Conservation (phyloP, 345 rosid genomes). For the Ceriops decandra region DNA sequence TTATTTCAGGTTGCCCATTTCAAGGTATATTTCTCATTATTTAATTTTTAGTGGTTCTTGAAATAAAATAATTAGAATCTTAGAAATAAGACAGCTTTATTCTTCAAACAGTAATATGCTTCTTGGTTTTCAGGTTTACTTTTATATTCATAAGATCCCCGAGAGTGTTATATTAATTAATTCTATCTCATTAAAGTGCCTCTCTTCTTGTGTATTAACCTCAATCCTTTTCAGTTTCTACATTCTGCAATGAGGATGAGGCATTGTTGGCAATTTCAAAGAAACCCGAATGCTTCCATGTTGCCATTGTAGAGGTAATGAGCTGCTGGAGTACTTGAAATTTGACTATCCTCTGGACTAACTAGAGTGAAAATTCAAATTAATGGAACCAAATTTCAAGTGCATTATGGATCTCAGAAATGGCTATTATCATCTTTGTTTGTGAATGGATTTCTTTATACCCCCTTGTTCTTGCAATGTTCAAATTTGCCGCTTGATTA, state of each 20-base stretch:
- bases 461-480: too few species aligned
- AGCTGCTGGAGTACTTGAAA: background rate
- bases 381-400: background rate
- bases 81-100: background rate
- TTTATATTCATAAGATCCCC: constrained; percentile 14
- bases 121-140: constrained; percentile 1
- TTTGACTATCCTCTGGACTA: too few species aligned
- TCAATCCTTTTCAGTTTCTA: constrained; percentile 48
- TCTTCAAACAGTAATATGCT: background rate
- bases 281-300: constrained; percentile 68
- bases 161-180: constrained; percentile 17
- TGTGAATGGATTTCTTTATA: too few species aligned
- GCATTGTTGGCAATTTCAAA: constrained; percentile 60
- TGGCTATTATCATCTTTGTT: too few species aligned
- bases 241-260: constrained; percentile 65
- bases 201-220: background rate
- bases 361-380: background rate
- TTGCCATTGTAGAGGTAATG: constrained; percentile 82
- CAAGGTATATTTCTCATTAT: background rate
- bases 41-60: background rate
- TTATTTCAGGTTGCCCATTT: background rate
- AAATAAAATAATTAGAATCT: background rate
- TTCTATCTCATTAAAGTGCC: background rate
- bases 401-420: constrained; percentile 1
- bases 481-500: background rate